Conservation (phyloP, 192 early-diverging fungal genomes). For the Paraglomus occultum region DNA sequence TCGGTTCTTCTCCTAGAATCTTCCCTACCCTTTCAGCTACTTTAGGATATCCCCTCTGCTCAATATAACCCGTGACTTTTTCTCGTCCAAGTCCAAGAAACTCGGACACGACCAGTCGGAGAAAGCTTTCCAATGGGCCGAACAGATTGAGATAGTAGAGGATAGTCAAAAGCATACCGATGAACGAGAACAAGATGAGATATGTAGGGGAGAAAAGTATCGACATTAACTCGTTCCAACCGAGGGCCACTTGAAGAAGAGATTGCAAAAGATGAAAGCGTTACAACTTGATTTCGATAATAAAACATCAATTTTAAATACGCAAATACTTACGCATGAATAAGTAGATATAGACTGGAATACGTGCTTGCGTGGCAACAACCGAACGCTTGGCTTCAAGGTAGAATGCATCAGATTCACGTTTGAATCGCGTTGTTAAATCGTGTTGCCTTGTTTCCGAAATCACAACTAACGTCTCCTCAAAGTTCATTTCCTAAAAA, state of each 20-base stretch:
- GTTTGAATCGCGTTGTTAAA: conserved; percentile 77
- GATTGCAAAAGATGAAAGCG: not conserved
- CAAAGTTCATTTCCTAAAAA: conserved; percentile 55
- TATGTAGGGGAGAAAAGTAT: conserved; percentile 86
- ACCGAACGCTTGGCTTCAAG: conserved; percentile 95
- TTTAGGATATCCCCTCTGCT: not conserved
- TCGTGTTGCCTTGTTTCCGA: conserved; percentile 62
- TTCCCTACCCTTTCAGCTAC: not conserved
- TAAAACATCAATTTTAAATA: no score
- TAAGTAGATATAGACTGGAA: conserved; percentile 85
- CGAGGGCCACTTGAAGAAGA: conserved; percentile 64
- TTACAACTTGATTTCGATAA: no score
- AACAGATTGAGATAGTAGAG: conserved; percentile 65
- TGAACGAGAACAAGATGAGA: conserved; percentile 60
- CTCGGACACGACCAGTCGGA: conserved; percentile 29
- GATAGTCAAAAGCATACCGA: conserved; percentile 57
- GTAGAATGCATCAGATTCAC: conserved; percentile 88
- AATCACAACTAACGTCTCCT: conserved; percentile 60
- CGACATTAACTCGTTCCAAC: conserved; percentile 95
- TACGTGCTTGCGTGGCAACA: conserved; percentile 80
- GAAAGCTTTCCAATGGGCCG: conserved; percentile 56
- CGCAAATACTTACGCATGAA: conserved; percentile 33
- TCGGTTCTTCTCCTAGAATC: not conserved
- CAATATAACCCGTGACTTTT: not conserved
- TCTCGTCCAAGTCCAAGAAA: not conserved